Evolutionary conservation across 2,329 filamentous ascomycete genomes (phyloP), one percentile per base, ranked within the genome.

Genomic region (Colletotrichum ledebouriae): DNA sequence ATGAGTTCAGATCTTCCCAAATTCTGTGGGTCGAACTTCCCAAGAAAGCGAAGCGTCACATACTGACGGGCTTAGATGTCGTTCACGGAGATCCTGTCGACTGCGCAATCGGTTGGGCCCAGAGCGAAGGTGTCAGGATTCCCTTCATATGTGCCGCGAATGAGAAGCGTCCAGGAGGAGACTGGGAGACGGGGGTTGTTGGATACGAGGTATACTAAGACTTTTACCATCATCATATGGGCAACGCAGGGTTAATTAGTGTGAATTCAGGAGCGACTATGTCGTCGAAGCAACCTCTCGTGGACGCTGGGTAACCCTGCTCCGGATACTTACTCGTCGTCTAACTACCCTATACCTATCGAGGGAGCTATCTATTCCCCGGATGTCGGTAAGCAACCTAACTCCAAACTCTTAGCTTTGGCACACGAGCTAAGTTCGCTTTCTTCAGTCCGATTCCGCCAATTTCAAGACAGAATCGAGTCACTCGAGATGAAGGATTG

Each of bases 121-220:
- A 67, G 52, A 61, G 56, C 2, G 67, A 69, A 46, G 63, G 67
- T 2, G 73, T 81, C 42, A 78, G 80, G 3, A 85, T 92, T 63
- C 89, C 90, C 0, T 89, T 93, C 67, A 87, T 93, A 70, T 93
- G 91, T 72, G 87, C 89, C 63, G 92, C 92, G 55, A 93, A 94
- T 78, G 92, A 94, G 76, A 92, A 90, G 75, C 85, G 90, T 42
- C 86, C 92, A 0, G 92, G 92, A 10, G 92, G 92, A n/a, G 91
- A 94, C 75, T 94, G 92, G 92, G 91, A 94, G 73, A 91, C 86
- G 6, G 85, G 84, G 69, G 83, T 80, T 12, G 76, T 80, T 3
- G 81, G 81, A 39, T 82, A 82, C 69, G 81, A 83, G 66, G 69
- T 71, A 67, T 57, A 55, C 22, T 17, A 25, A 41, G n/a, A 6